Evolutionary conservation across 140 eudicot genomes (phyloP), one percentile per base, ranked within the genome.

Genomic region (Bidens hawaiensis): DNA sequence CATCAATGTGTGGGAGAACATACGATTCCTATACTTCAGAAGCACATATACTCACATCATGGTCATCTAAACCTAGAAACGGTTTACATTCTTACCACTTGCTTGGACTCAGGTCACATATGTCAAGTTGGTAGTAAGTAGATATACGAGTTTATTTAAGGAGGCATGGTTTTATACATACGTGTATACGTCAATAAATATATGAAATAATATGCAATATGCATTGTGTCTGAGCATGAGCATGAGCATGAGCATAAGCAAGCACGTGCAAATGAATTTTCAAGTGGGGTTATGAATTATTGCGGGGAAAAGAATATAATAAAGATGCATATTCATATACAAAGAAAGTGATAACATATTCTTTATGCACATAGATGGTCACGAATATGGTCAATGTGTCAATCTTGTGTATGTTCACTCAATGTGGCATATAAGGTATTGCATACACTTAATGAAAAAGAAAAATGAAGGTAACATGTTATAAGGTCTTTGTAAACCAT

Each of bases 281-380:
- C 11, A 54, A 62, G 66, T 71, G 67, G 75, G 41, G 65, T 48
- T 24, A 30, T 78, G 76, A 74, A 77, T 82, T 70, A 82, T 82
- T 82, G 83, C 4, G 17, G 36, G 22, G 31, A 69, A 62, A 68
- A 68, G 76, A 62, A 77, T 65, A 71, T 45, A 12, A 33, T 47
- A 41, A 51, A 72, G 78, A 73, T 50, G 67, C 68, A 71, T 78
- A 75, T 74, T 62, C 61, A 45, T 30, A 46, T 43, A 31, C 53
- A 67, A 70, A 75, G 43, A 42, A 47, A 49, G 31, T 2, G 54
- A 65, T 53, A 47, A 65, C 63, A 36, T 33, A 67, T 65, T 34
- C 75, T 49, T 51, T 43, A 13, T 21, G 47, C 64, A 71, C 65
- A 28, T 23, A 48, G 68, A 62, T 64, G 80, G 55, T 81, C 23